Percentiles rank a stretch among this genome's conserved stretches.
phyloP scores from a whole-genome alignment of 331 rosid genomes.

The Telfairia occidentalis region DNA sequence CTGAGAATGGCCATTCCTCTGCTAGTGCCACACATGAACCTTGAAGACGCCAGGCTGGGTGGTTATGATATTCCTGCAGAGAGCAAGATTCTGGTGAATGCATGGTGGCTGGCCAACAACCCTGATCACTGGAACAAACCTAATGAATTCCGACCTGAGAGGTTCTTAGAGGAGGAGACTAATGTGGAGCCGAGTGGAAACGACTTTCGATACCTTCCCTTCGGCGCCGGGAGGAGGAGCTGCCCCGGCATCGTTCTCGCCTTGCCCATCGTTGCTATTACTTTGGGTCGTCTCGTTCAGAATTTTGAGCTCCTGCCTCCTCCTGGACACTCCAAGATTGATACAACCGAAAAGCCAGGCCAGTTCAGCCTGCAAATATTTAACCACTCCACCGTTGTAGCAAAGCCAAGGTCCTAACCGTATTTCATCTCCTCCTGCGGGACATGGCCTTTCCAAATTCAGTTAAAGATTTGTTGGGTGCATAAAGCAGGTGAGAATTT shows the following conservation, averaged over 20 bases:
- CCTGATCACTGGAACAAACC: conserved; percentile 73
- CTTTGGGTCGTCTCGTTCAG: conserved; percentile 71
- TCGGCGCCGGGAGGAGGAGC: conserved; percentile 79
- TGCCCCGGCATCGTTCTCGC: conserved; percentile 87
- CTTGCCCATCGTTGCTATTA: conserved; percentile 63
- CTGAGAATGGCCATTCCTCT: conserved; percentile 77
- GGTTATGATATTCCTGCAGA: conserved; percentile 72
- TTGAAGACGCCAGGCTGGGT: conserved; percentile 56
- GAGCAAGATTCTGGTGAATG: conserved; percentile 48
- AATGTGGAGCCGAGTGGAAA: conserved; percentile 79
- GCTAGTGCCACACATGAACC: conserved; percentile 95
- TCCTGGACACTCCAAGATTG: conserved; percentile 56
- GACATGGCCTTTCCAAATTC: background rate
- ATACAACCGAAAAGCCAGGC: conserved; percentile 68
- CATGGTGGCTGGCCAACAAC: conserved; percentile 66
- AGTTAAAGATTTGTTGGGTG: background rate
- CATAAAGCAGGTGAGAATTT: background rate
- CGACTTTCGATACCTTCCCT: conserved; percentile 79
- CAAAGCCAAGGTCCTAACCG: conserved; percentile 44
- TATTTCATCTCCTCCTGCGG: background rate
- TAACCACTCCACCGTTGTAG: conserved; percentile 68
- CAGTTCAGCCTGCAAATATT: conserved; percentile 74
- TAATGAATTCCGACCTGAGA: conserved; percentile 63
- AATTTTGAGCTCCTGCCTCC: conserved; percentile 85
- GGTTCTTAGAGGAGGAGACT: conserved; percentile 73